Evolutionary conservation across 805 yeast genomes (phyloP), one percentile per base, ranked within the genome.

Genomic region (Teunomyces kruisii): DNA sequence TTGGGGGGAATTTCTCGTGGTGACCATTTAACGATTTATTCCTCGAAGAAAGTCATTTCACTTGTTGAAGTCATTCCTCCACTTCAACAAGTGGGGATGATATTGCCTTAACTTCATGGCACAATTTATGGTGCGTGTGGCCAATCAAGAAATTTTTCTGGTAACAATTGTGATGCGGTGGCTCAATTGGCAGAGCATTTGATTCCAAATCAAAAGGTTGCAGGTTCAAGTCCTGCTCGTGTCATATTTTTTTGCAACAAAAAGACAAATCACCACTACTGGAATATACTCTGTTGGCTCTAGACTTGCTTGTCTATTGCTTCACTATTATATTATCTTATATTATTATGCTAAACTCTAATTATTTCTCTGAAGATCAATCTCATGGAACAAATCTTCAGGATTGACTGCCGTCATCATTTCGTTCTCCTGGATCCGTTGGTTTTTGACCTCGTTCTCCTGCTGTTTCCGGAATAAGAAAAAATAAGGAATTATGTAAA

Each of bases 151-250:
- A 4, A 3, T 6, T 4, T 9, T 17, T 2, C 3, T 14, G 9
- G n/a, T 7, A 32, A 32, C 17, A 28, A 16, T 39, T 13, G 15
- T 45, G 49, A 50, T 50, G 54, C 54, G 51, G 54, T 50, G 51
- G 54, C 54, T 50, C 54, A 50, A 50, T 35, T 65, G 72, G 72
- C 65, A 67, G 72, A 67, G 71, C 65, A 62, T 65, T 64, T 59
- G 72, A 64, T 56, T 67, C 72, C 72, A 67, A 60, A 81, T 81
- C 88, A 82, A 80, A 81, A 80, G 88, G 88, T 78, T 82, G 88
- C 87, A 82, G 86, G 88, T 82, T 82, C 88, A 79, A 82, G 80
- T 82, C 88, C 86, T 82, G 88, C 81, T 85, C 84, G 85, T 80
- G 83, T 80, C 84, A 80, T 47, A 48, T 54, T 41, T 36, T 49